Conservation (phyloP, 192 early-diverging fungal species). For the Haplosporangium gracile region DNA sequence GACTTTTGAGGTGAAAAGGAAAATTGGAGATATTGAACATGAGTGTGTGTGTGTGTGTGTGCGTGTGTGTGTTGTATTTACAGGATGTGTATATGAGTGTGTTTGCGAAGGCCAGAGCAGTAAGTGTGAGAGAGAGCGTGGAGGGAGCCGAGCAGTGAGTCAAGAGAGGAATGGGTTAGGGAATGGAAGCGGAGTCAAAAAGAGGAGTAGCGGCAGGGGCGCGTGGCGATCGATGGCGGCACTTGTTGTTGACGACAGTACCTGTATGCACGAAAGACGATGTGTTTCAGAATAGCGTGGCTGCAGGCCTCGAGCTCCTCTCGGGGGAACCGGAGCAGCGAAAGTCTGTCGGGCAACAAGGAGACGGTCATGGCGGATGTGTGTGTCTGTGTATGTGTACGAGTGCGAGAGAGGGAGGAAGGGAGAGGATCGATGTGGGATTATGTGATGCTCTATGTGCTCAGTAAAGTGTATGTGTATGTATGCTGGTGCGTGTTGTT, state of each 20-base stretch:
- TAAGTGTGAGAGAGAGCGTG: not conserved
- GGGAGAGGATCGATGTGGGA: not conserved
- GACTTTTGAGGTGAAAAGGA: constrained; percentile 5
- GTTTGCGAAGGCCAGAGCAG: not conserved
- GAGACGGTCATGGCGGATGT: constrained; percentile 60
- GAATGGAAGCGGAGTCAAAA: not conserved
- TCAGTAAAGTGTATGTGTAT: not conserved
- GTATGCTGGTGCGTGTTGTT: not conserved
- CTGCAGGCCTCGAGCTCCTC: constrained; percentile 64
- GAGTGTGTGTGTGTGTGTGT: not conserved
- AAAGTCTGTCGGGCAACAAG: constrained; percentile 69
- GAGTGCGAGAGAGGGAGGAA: not conserved
- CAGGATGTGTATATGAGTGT: not conserved
- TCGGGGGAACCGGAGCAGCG: constrained; percentile 71
- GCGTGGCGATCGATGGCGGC: not conserved
- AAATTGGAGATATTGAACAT: not conserved
- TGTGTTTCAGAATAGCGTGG: constrained; percentile 72
- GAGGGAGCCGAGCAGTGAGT: not conserved
- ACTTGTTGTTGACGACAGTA: not conserved
- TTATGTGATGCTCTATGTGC: not conserved
- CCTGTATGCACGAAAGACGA: constrained; percentile 63
- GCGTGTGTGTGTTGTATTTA: not conserved
- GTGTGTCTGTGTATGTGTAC: not conserved
- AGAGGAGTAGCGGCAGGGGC: not conserved
- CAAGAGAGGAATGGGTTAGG: not conserved